These are phyloP conservation scores for Ganoderma sp. DNA, from an alignment of 1,284 basidiomycete species.

Conservation along the genomic window DNA sequence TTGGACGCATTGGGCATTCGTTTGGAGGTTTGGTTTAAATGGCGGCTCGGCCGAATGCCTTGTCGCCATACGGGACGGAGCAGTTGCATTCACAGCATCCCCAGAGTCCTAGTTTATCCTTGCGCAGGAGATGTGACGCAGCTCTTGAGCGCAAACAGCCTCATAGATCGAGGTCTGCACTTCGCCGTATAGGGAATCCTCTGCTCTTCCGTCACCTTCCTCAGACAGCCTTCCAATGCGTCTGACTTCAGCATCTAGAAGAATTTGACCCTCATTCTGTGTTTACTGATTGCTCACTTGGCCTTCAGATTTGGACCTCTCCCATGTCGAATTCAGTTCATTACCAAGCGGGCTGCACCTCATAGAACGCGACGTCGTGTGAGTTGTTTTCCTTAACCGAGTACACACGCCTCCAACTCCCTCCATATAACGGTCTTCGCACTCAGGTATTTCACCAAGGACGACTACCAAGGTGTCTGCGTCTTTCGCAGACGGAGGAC, in stretches of 20 bases:
- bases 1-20: not conserved
- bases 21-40: not conserved
- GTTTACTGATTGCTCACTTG: not conserved
- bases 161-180: not conserved
- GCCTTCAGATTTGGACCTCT: constrained; percentile 63
- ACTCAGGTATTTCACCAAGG: constrained; percentile 73
- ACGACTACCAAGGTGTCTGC: constrained; percentile 70
- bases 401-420: not conserved
- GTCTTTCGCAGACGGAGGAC: constrained; percentile 72
- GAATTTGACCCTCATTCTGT: not conserved
- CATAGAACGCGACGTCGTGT: constrained; percentile 80
- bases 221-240: not conserved
- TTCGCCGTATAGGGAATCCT: not conserved
- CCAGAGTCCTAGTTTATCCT: not conserved
- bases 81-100: not conserved
- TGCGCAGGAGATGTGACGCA: not conserved
- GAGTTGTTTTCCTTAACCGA: constrained; percentile 35
- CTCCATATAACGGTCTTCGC: not conserved
- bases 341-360: constrained; percentile 82
- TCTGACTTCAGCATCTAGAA: not conserved
- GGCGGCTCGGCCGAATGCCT: not conserved
- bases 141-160: not conserved
- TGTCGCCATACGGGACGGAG: not conserved
- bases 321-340: constrained; percentile 76
- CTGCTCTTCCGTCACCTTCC: not conserved